Base-by-base conservation (phyloP, 768 basidiomycete species). In the Pisolithus albus region DNA sequence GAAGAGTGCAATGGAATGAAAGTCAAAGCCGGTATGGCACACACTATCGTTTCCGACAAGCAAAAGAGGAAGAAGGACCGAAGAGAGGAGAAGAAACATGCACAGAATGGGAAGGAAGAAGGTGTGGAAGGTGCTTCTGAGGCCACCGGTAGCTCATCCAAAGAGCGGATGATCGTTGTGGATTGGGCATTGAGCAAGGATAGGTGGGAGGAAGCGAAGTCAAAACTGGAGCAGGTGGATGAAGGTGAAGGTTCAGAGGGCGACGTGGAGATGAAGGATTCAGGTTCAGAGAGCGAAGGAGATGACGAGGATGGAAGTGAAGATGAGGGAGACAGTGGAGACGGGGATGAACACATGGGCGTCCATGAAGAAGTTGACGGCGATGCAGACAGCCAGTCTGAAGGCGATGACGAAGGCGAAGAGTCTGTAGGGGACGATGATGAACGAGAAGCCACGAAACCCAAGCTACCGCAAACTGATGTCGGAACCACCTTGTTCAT, bases 141-240 rank as follows among this genome's bases (percentile, higher is more conserved):
- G 53, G 57, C 59, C 40, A 63, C 64, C 18, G 64, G 68, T 53
- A 71, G 70, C 58, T 64, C 61, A 39, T 65, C 69, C 0, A 70
- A 66, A 2, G 81, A 79, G 61, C 74, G 92, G 48, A 71, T 82
- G 15, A 88, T 95, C 37, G 92, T 92, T 7, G 95, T 98, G 24
- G 94, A 97, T 71, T 97, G 92, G 91, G 95, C 93, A 4, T 67
- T 97, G 64, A 91, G 92, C 65, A 95, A 96, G 70, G 87, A 89
- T 45, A 87, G 83, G 68, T 96, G 91, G 90, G 78, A 90, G 65
- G 83, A 87, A 64, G 86, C 84, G 59, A 81, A 82, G 67, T 78
- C 76, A 42, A 81, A 83, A 64, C 52, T 77, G 49, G 73, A 70
- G 32, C 64, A 62, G 37, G 62, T 60, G 10, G 61, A 53, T 8